Evolutionary conservation across 2,329 filamentous ascomycete species (phyloP).

Genomic region (Metarhizium guizhouense): DNA sequence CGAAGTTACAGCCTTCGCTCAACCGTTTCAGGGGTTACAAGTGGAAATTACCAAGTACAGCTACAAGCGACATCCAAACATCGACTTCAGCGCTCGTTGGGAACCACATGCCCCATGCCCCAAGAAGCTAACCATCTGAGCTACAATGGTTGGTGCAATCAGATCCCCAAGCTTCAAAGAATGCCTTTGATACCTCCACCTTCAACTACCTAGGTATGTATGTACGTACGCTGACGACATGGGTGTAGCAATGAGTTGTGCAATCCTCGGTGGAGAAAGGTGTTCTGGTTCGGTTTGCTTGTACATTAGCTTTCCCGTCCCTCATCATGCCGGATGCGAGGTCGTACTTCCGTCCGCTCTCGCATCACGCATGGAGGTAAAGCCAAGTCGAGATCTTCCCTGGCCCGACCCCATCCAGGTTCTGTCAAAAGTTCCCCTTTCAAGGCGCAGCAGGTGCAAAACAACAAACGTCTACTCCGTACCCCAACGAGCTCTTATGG

Average conservation of each 20-base stretch:
- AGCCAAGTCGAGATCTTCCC: background rate
- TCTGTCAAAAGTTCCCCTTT: conserved; percentile 1
- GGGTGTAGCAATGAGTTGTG: conserved; percentile 14
- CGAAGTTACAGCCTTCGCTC: too few relatives aligned
- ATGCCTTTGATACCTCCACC: background rate
- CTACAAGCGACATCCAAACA: background rate
- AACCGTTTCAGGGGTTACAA: conserved; percentile 18
- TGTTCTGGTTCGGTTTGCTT: conserved; percentile 15
- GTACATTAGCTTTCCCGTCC: conserved; percentile 27
- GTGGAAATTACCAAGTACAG: conserved; percentile 5
- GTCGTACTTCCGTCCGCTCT: conserved; percentile 12
- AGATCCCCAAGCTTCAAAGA: conserved; percentile 1
- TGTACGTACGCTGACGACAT: background rate
- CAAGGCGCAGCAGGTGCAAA: background rate
- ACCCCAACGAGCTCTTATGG: background rate
- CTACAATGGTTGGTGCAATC: conserved; percentile 2
- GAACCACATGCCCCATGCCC: background rate
- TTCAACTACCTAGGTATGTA: background rate
- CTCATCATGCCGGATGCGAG: conserved; percentile 14
- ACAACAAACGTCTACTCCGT: too few relatives aligned
- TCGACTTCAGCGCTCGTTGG: background rate
- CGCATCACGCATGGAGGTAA: conserved; percentile 5
- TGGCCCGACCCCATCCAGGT: background rate
- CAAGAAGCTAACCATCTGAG: conserved; percentile 1
- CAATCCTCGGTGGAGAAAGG: conserved; percentile 15